These are phyloP conservation scores for Plasmodium berghei DNA, from an alignment of 169 alveolate species.

Conservation along the genomic window DNA sequence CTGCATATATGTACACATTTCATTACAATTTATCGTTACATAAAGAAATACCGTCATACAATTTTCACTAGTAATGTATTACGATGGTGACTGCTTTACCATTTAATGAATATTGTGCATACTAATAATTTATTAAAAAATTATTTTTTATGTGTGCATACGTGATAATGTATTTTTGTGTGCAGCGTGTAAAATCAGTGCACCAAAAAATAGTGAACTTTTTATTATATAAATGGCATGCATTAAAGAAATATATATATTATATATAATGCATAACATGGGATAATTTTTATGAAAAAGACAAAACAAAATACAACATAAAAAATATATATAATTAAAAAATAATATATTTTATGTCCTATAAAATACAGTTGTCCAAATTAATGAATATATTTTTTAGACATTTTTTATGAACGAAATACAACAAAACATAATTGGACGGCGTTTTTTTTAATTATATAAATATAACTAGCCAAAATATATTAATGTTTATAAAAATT, in stretches of 20 bases:
- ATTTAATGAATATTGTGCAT: conserved; percentile 43
- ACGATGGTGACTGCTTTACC: conserved; percentile 29
- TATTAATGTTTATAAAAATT: conserved; percentile 28
- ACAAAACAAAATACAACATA: conserved; percentile 14
- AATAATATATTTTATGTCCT: conserved; percentile 15
- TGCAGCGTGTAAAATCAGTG: conserved; percentile 72
- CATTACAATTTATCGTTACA: conserved; percentile 36
- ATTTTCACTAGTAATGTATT: conserved; percentile 24
- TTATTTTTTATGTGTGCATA: conserved; percentile 44
- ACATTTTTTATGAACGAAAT: conserved; percentile 25
- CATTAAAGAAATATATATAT: neutral
- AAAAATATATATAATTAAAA: conserved; percentile 19
- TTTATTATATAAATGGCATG: conserved; percentile 13
- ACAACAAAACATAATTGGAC: conserved; percentile 40
- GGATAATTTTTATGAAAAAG: conserved; percentile 12
- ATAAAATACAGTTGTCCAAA: conserved; percentile 62
- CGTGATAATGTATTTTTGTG: conserved; percentile 47
- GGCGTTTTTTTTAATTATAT: conserved; percentile 15
- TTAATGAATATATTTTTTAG: conserved; percentile 51
- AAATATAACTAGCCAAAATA: conserved; percentile 29
- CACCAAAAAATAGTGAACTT: conserved; percentile 49
- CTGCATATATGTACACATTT: conserved; percentile 40
- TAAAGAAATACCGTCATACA: conserved; percentile 36
- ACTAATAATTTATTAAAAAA: conserved; percentile 45
- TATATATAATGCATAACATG: conserved; percentile 8